Base-by-base conservation (phyloP, 1,284 basidiomycete genomes). In the Cutaneotrichosporon sp. region DNA sequence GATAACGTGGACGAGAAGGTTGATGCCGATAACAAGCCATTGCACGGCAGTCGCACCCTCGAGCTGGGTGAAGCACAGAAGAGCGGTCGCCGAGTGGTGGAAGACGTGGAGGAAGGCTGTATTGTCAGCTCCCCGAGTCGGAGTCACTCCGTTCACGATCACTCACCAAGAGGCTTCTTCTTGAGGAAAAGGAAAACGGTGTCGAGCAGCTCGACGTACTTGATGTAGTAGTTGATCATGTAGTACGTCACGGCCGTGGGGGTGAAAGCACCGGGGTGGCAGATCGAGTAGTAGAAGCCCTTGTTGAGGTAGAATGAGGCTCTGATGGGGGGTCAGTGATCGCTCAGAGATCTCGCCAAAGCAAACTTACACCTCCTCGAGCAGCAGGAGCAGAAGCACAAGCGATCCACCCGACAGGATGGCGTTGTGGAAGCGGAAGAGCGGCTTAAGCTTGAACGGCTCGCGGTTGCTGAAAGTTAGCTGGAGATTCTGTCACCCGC, bases 161-260 rank as follows among this genome's bases (percentile, higher is more conserved):
- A 76, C 83, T 60, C 67, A 92, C 90, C 87, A 49, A 97, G 80
- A 25, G 90, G 90, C 77, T 97, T 97, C 82, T 97, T 97, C 83
- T 97, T 97, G 67, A 94, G 78, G n/a, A 90, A 89, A 63, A 98
- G 84, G 82, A 97, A 97, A 61, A 96, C 82, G 6, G 94, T 97
- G 80, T 97, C 94, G 58, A 94, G 74, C 54, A 97, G 83, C 78
- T 97, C 93, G 60, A 92, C 76, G 71, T 91, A 92, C 75, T 94
- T 92, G 83, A 94, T 89, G 76, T 86, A 90, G 79, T 97, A 98
- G 80, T 97, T 98, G 80, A 97, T 82, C 80, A 97, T 91, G 80
- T 97, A 97, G 79, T 90, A 96, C 66, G 89, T 85, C 74, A 91
- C 85, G 70, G 92, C 79, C 69, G 81, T 82, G 87, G 91, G 78